Percentiles rank a stretch among this genome's conserved stretches.
phyloP scores from a whole-genome alignment of 805 yeast genomes.

The Schizosaccharomyces osmophilus region DNA sequence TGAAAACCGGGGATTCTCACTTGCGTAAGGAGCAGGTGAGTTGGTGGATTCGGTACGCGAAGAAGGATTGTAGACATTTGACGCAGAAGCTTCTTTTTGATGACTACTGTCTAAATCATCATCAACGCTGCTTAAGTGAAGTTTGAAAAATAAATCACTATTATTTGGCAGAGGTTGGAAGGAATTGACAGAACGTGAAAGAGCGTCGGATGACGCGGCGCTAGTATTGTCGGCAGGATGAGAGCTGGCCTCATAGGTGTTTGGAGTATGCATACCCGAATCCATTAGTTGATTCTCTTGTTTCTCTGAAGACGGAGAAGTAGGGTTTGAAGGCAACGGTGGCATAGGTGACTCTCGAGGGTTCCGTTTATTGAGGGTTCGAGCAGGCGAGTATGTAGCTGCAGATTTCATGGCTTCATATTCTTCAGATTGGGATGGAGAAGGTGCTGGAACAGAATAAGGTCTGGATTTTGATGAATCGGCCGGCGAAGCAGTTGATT shows the following conservation, averaged over 20 bases:
- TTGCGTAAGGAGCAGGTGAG: no score
- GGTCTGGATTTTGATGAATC: neutral
- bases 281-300: neutral
- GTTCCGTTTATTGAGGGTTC: neutral
- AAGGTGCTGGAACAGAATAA: neutral
- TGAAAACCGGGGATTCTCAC: no score
- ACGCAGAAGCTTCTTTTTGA: neutral
- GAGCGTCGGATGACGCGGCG: neutral
- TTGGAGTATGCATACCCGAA: neutral
- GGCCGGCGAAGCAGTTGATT: neutral
- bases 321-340: no score
- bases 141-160: neutral
- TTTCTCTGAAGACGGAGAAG: no score
- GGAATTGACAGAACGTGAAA: neutral
- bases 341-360: neutral
- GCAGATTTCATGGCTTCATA: neutral
- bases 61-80: neutral
- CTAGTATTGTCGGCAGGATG: neutral
- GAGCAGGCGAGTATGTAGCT: neutral
- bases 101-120: neutral
- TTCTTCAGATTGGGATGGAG: neutral
- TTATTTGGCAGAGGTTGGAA: neutral
- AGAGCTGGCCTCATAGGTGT: neutral
- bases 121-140: neutral
- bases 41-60: no score